These are phyloP conservation scores for Aplosporella prunicola DNA, from an alignment of 2,329 filamentous ascomycete genomes.

Conservation along the genomic window DNA sequence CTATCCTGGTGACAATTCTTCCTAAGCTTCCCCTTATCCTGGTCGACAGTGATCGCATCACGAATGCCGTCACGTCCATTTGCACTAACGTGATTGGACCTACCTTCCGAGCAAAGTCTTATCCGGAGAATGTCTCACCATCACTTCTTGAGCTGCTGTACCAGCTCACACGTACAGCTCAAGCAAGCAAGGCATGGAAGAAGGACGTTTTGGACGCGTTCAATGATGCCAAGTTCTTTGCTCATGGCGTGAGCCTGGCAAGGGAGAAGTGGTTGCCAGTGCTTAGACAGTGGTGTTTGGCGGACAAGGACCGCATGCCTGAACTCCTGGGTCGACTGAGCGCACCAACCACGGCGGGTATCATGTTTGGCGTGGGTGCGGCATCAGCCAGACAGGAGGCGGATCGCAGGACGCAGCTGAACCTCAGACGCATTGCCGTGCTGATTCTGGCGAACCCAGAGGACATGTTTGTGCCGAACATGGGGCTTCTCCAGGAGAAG, in stretches of 20 bases:
- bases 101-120: constrained; percentile 70
- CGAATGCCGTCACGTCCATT: constrained; percentile 67
- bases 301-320: constrained; percentile 78
- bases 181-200: constrained; percentile 81
- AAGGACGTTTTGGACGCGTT: constrained; percentile 89
- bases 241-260: constrained; percentile 55
- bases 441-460: constrained; percentile 66
- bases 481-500: constrained; percentile 68
- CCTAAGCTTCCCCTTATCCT: constrained; percentile 75
- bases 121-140: constrained; percentile 73
- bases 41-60: constrained; percentile 74
- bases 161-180: constrained; percentile 55
- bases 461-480: constrained; percentile 71
- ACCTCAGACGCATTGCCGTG: constrained; percentile 70
- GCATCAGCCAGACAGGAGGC: constrained; percentile 90
- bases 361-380: constrained; percentile 97
- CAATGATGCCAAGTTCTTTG: constrained; percentile 80
- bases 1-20: constrained; percentile 68
- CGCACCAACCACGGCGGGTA: constrained; percentile 82
- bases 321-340: constrained; percentile 72
- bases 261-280: constrained; percentile 71
- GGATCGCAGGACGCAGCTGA: constrained; percentile 85
- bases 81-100: constrained; percentile 76
- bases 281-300: constrained; percentile 71
- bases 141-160: constrained; percentile 64